Evolutionary conservation across 257 asterid species (phyloP).

Genomic region (Knoxia roxburghii): DNA sequence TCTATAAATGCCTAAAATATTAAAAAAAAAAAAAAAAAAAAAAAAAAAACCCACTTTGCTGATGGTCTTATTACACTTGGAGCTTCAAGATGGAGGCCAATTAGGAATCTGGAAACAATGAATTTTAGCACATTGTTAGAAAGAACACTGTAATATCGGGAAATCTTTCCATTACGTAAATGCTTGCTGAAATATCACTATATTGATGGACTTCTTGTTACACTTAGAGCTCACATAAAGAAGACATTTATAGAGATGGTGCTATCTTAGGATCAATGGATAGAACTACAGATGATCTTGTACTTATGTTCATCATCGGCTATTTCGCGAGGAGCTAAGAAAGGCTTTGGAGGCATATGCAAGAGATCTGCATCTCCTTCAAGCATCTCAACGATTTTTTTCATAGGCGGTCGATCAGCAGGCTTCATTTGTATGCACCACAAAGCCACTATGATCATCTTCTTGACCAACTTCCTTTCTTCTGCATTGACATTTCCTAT

Average conservation of each 20-base stretch:
- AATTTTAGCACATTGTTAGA: background rate
- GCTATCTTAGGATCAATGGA: constrained; percentile 2
- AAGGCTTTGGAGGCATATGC: constrained; percentile 40
- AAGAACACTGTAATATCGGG: background rate
- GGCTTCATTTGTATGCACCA: constrained; percentile 56
- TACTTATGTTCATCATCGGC: constrained; percentile 12
- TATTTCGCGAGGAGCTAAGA: constrained; percentile 21
- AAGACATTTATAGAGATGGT: too few relatives aligned
- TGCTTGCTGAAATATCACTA: background rate
- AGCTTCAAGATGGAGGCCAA: too few relatives aligned
- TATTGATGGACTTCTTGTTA: too few relatives aligned
- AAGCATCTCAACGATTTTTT: constrained; percentile 47
- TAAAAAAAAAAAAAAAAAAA: too few relatives aligned
- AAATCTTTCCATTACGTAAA: background rate
- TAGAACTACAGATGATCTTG: background rate
- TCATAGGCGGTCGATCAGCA: constrained; percentile 40
- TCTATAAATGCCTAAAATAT: too few relatives aligned
- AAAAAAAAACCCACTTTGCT: background rate
- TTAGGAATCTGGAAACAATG: too few relatives aligned
- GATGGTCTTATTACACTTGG: background rate
- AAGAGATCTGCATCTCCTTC: constrained; percentile 29
- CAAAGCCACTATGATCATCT: constrained; percentile 41
- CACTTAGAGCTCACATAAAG: too few relatives aligned
- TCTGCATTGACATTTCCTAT: constrained; percentile 24
- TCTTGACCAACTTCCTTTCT: constrained; percentile 41